Base-by-base conservation (phyloP, 108 stramenopile genomes). In the Nitzschia sp. region DNA sequence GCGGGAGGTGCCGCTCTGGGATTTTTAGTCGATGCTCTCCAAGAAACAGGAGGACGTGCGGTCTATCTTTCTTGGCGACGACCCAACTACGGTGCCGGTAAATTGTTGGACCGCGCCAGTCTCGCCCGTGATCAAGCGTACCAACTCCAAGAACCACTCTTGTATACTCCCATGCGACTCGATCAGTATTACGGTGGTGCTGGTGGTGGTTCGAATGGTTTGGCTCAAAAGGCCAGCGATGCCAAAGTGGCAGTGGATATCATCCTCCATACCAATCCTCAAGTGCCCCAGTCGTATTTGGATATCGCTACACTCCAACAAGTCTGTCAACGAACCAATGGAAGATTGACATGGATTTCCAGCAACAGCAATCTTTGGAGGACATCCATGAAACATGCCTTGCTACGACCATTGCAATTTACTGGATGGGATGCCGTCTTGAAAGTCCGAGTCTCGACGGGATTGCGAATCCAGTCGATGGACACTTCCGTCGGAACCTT, bases 1-100 rank as follows among this genome's bases (percentile, higher is more conserved):
- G 83, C 79, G 60, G 89, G 87, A 28, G 93, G 93, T 48, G 93
- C 93, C 2, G 93, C 90, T 11, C n/a, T 92, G 65, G 77, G 63
- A 25, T 86, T 84, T 58, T 69, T 91, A 46, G 68, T 74, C 1
- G 83, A 88, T 78, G 90, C 90, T 29, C 75, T 91, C 61, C 41
- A 66, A 30, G 73, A 80, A 47, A 82, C 86, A 17, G 93, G 93
- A 45, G 93, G 93, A 21, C 82, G 87, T 34, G 90, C 81, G 17
- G 82, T 85, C 8, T 81, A 79, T 60, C 71, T 91, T 21, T 76
- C 85, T 25, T 84, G 80, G 52, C 59, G 83, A 35, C 80, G 90
- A 68, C 90, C 90, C 28, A 91, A 86, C 68, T 84, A 71, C 66
- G 93, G 93, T 0, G 73, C 83, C 15, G 90, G 90, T 33, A 60